Evolutionary conservation across 257 asterid genomes (phyloP).

Genomic region (Nicotiana tabacum): DNA sequence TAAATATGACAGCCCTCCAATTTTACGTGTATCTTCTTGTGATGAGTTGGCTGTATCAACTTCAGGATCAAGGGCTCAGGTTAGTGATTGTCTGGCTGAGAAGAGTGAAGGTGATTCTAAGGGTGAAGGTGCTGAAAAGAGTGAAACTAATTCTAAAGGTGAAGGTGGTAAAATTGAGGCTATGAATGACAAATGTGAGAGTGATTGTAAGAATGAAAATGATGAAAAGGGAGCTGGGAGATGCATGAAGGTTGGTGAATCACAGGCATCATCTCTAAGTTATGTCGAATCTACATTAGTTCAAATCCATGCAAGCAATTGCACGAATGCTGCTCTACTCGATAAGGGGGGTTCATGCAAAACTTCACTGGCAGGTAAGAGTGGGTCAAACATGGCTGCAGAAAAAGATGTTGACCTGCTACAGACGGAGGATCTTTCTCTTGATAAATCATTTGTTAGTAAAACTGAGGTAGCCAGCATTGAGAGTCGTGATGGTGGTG

Average conservation of each 20-base stretch:
- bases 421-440: constrained; percentile 4
- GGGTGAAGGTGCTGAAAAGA: constrained; percentile 17
- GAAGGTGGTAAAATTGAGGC: too few relatives aligned
- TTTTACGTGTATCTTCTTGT: neutral
- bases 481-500: constrained; percentile 1
- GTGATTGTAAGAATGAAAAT: too few relatives aligned
- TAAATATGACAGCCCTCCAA: too few relatives aligned
- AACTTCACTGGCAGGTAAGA: too few relatives aligned
- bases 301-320: too few relatives aligned
- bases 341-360: too few relatives aligned
- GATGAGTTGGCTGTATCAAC: constrained; percentile 3
- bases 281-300: too few relatives aligned
- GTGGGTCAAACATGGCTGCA: neutral
- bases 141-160: neutral
- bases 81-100: neutral
- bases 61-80: constrained; percentile 21
- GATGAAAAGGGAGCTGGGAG: too few relatives aligned
- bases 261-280: too few relatives aligned
- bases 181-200: too few relatives aligned
- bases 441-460: constrained; percentile 11
- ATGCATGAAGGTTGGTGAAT: too few relatives aligned
- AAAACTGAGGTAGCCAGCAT: constrained; percentile 9
- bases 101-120: constrained; percentile 17
- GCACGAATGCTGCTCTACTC: too few relatives aligned
- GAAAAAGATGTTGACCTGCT: constrained; percentile 12